Base-by-base conservation (phyloP, 2,329 filamentous ascomycete genomes). In the Aspergillus unguis region DNA sequence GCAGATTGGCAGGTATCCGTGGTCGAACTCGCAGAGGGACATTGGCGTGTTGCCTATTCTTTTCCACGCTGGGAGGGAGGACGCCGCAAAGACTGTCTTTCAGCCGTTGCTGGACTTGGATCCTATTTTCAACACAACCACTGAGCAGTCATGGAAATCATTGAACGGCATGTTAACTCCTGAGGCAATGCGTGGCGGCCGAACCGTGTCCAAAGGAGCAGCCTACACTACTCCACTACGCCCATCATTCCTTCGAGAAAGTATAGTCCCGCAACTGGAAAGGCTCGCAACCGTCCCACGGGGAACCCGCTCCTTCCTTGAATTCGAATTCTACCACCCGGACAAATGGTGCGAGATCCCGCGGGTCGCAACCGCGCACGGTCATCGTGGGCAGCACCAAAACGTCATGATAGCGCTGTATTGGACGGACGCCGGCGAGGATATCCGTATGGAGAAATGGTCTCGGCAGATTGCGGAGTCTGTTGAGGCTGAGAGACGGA, bases 371-470 rank as follows among this genome's bases (percentile, higher is more conserved):
- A 60, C 54, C 2, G 52, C 58, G 2, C 58, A 48, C 25, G 50
- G 56, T 1, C 58, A 52, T 27, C 52, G 58, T 5, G 58, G 58
- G 2, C 32, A 25, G 2, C 50, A 52, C 38, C 55, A 58, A 41
- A 60, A 57, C 10, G 52, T 53, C 2, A 44, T 50, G 29, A 43
- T 51, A 11, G 40, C 29, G 35, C 17, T 54, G 4, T 46, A 53
- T 29, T 52, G 56, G 32, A 51, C 45, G 47, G 44, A 52, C 25
- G 48, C 45, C 5, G 35, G 52, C 38, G 52, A 52, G 10, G 56
- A 60, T 25, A 46, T 53, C 6, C 36, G 67, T 6, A 66, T 66
- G 3, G 26, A 38, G n/a, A 29, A 35, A 5, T 51, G 48, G 48
- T 31, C 35, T 23, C 42, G 27, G 4, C 8, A 35, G 9, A 33